A percentile compares a stretch with the other conserved stretches of the same genome.
Evolutionary conservation across 2,329 filamentous ascomycete species (phyloP).

Genomic region (Alternaria hordeiaustralica): DNA sequence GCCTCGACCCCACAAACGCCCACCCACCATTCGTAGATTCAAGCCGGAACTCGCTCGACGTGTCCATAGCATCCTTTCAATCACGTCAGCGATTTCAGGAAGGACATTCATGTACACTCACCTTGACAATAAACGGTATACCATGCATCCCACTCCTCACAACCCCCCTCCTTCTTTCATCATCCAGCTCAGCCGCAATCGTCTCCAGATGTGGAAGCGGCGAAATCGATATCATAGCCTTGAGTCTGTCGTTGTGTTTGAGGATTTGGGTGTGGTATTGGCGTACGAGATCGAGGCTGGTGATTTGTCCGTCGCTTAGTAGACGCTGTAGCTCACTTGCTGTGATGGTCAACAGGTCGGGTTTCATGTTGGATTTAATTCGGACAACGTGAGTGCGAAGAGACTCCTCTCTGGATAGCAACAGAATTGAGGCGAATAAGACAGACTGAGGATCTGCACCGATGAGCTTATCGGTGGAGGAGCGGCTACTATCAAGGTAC

Average conservation of each 20-base stretch:
- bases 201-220: background rate
- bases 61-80: background rate
- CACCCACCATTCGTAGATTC: background rate
- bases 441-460: too few relatives aligned
- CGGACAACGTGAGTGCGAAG: accelerated
- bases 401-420: accelerated
- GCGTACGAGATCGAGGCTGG: background rate
- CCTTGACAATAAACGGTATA: background rate
- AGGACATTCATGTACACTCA: too few relatives aligned
- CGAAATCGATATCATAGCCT: background rate
- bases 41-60: background rate
- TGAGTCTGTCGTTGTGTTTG: background rate
- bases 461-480: background rate
- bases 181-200: background rate
- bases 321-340: background rate
- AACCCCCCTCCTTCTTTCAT: background rate
- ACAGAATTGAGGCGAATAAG: accelerated
- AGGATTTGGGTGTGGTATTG: background rate
- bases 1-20: background rate
- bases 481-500: too few relatives aligned
- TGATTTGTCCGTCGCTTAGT: accelerated
- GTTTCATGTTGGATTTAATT: background rate
- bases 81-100: too few relatives aligned
- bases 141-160: background rate
- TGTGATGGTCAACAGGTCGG: background rate